Evolutionary conservation across 2,329 filamentous ascomycete species (phyloP), one percentile per base, ranked within the genome.

Genomic region (Aspergillus thermomutatus): DNA sequence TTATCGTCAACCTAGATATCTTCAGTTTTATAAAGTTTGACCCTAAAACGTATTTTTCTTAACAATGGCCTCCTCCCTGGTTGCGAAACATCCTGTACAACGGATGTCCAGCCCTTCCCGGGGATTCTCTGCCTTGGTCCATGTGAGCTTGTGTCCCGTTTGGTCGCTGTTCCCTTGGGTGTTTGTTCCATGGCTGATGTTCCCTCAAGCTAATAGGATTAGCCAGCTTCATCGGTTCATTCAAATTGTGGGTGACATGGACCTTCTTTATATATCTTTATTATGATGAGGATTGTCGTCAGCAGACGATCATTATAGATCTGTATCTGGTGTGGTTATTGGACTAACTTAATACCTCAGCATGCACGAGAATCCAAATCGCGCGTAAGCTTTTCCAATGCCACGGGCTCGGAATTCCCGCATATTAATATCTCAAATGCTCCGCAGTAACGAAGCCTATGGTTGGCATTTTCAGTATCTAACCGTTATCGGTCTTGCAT

Each of bases 401-500:
- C 19, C 41, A 46, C 28, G 31, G 37, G 27, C 10, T 26, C 11
- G 23, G 21, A 34, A 26, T 34, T 25, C 25, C 21, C 23, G 21
- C 48, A 53, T 31, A 56, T 51, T 62, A 45, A 58, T 60, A 53
- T n/a, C 53, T 50, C 60, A 27, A 58, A 51, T 34, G 7, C 27
- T 48, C 17, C 7, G 25, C 57, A 83, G 79, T 45, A 85, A 83
- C 62, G 75, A 83, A 14, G 81, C 82, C 37, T 87, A 84, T 69
- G 85, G 85, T 63, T 87, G 84, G 83, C 84, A 87, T 66, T 80
- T 87, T 59, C 84, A 87, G 72, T 87, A 84, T 66, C 75, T 87
- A 23, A 87, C 85, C 58, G 84, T 86, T 63, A 81, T 87, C 64
- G 85, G 84, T 46, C 77, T 87, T 6, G 72, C 77, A 4, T 72